Evolutionary conservation across 768 basidiomycete species (phyloP), one percentile per base, ranked within the genome.

Genomic region (Paxillus ammoniavirescens): DNA sequence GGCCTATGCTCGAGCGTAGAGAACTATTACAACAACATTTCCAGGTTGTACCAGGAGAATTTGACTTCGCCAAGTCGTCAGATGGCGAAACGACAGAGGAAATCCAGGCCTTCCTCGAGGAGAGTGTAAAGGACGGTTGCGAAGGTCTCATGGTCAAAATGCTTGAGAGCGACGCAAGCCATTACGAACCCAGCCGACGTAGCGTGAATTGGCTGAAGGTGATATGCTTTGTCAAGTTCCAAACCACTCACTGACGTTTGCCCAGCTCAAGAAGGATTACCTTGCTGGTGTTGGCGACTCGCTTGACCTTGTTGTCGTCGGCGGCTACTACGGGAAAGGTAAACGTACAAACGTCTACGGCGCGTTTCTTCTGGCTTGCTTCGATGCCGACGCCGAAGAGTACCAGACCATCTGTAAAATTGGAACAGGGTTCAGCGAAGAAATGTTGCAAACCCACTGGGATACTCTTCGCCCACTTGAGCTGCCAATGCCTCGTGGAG

Each of bases 61-160:
- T 99, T 57, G 84, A 82, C 41, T 98, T 95, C 67, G 97, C 97
- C 10, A 93, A 87, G 64, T 87, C 89, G 4, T 91, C 91, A 1
- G 96, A 99, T 64, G 79, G 87, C 14, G 86, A 93, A 54, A 90
- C 87, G 8, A 88, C 84, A 5, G 97, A 99, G 21, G 95, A 97
- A 63, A 98, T 99, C 44, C 93, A 97, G 65, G 68, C 80, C 2
- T 98, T 99, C 79, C 75, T 99, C 8, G 96, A 98, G 66, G 91
- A 94, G 60, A 94, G 91, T 69, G 92, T 99, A 60, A 98, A 94
- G 68, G 97, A 98, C 66, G 94, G 96, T 2, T 98, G 97, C 67
- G 97, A 99, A 70, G 97, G 97, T 9, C 81, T 99, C 43, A 99
- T 99, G 97, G 93, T 99, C 54, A 99, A 99, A 76, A 96, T 97